Percentiles rank a stretch among this genome's conserved stretches.
These are phyloP conservation scores for Cajanus cajan DNA, from an alignment of 306 rosid genomes.

Conservation along the genomic window DNA sequence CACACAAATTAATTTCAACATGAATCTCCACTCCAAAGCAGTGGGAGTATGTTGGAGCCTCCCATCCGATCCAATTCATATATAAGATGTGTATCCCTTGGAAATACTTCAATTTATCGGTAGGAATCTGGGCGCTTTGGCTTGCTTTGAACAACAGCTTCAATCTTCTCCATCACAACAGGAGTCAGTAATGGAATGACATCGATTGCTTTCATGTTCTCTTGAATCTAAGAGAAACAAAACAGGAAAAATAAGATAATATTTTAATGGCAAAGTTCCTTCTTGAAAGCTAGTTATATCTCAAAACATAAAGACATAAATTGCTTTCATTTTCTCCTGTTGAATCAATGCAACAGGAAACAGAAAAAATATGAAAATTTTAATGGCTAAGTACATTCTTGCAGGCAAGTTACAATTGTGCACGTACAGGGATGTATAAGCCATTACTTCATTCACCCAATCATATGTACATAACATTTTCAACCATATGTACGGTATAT, in stretches of 20 bases:
- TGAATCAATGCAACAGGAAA: neutral
- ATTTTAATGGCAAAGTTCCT: neutral
- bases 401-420: neutral
- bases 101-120: slow-evolving; percentile 42
- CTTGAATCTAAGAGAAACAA: slow-evolving; percentile 59
- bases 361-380: neutral
- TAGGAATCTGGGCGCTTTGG: slow-evolving; percentile 91
- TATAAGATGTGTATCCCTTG: slow-evolving; percentile 12
- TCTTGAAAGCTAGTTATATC: neutral
- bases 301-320: slow-evolving; percentile 1
- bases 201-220: slow-evolving; percentile 94
- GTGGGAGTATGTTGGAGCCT: slow-evolving; percentile 19
- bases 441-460: neutral
- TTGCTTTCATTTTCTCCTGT: neutral
- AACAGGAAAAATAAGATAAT: slow-evolving; percentile 4
- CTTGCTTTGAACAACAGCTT: slow-evolving; percentile 81
- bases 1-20: neutral
- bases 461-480: neutral
- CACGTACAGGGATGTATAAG: neutral
- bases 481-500: neutral
- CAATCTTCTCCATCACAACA: slow-evolving; percentile 92
- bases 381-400: neutral
- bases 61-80: slow-evolving; percentile 32
- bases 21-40: slow-evolving; percentile 15
- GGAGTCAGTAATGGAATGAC: slow-evolving; percentile 84